Percentiles rank a stretch among this genome's conserved stretches.
Evolutionary conservation across 805 yeast species (phyloP).

Genomic region (Nakazawaea holstii): DNA sequence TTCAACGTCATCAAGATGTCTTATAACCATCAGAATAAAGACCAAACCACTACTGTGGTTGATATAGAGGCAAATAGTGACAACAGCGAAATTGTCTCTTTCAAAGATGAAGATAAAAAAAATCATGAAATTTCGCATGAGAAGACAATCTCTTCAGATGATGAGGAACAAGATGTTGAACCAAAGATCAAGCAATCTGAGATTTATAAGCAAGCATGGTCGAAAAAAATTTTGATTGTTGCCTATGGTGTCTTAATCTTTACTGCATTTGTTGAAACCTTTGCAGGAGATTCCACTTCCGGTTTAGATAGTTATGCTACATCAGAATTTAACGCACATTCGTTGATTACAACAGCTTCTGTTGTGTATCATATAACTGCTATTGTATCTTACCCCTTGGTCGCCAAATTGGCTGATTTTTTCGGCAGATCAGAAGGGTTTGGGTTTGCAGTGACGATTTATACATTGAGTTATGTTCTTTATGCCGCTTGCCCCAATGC

Average conservation of each 20-base stretch:
- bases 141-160: neutral
- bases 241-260: constrained; percentile 21
- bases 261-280: constrained; percentile 21
- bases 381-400: constrained; percentile 31
- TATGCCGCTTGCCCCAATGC: constrained; percentile 31
- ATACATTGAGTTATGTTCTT: constrained; percentile 29
- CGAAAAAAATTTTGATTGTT: constrained; percentile 16
- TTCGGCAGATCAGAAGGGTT: constrained; percentile 35
- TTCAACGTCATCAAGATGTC: too few relatives aligned
- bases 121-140: neutral
- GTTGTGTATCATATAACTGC: constrained; percentile 33
- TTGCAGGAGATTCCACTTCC: constrained; percentile 19
- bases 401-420: constrained; percentile 36
- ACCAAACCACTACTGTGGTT: too few relatives aligned
- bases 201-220: constrained; percentile 14
- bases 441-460: constrained; percentile 23
- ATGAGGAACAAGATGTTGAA: neutral
- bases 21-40: too few relatives aligned
- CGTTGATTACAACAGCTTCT: constrained; percentile 32
- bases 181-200: neutral
- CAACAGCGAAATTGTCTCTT: too few relatives aligned
- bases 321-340: constrained; percentile 31
- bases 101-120: too few relatives aligned
- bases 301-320: constrained; percentile 28
- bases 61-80: too few relatives aligned